Conservation (phyloP, 768 basidiomycete genomes). For the Butyriboletus loyo region DNA sequence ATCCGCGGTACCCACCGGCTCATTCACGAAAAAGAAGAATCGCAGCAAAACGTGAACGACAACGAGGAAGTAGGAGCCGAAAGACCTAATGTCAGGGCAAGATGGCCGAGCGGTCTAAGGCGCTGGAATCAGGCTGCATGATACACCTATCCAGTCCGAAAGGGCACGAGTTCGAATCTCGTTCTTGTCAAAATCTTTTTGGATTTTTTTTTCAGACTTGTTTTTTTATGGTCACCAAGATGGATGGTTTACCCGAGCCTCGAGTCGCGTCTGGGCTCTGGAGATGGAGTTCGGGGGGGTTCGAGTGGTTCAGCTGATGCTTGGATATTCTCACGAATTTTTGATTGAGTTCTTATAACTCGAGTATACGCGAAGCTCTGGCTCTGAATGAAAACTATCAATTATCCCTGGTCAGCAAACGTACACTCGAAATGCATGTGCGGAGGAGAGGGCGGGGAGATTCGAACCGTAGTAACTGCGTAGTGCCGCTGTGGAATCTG, state of each 20-base stretch:
- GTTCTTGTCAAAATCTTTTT: slow-evolving; percentile 32
- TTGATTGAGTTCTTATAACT: too few species aligned
- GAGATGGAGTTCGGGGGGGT: neutral
- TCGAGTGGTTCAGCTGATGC: too few species aligned
- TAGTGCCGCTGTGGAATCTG: too few species aligned
- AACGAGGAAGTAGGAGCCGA: neutral
- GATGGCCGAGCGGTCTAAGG: slow-evolving; percentile 63
- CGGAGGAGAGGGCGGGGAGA: neutral
- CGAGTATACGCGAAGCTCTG: too few species aligned
- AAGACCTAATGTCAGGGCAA: slow-evolving; percentile 12
- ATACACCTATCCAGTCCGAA: slow-evolving; percentile 22
- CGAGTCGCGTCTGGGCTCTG: neutral
- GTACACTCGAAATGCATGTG: neutral
- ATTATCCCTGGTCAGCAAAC: neutral
- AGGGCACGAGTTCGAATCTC: slow-evolving; percentile 39
- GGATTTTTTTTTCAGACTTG: neutral
- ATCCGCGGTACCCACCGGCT: too few species aligned
- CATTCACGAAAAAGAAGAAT: too few species aligned
- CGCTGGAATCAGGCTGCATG: slow-evolving; percentile 47
- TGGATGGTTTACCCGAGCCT: too few species aligned
- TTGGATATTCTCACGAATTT: too few species aligned
- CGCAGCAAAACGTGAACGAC: too few species aligned
- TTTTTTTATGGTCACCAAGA: too few species aligned
- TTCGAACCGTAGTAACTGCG: neutral
- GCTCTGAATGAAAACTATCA: too few species aligned